phyloP scores from a whole-genome alignment of 2,329 filamentous ascomycete genomes.

The Drechmeria coniospora region DNA sequence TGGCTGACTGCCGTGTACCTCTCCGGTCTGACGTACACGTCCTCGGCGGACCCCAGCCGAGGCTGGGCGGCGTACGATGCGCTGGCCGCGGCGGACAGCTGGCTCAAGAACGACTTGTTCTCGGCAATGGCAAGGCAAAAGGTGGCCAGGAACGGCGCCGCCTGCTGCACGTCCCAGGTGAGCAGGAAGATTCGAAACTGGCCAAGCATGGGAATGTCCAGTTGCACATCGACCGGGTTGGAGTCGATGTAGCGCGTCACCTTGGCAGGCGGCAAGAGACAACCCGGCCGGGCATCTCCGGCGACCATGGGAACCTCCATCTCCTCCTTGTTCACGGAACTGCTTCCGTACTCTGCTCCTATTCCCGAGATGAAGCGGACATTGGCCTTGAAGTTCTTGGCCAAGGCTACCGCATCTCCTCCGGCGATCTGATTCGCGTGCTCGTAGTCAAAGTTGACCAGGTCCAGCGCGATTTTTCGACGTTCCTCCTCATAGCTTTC shows the following conservation, averaged over 20 bases:
- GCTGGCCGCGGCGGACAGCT: constrained; percentile 41
- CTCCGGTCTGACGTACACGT: constrained; percentile 51
- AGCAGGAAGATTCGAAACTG: constrained; percentile 67
- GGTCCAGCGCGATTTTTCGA: constrained; percentile 42
- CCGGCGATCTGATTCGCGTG: constrained; percentile 43
- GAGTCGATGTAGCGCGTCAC: constrained; percentile 63
- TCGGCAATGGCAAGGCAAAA: constrained; percentile 41
- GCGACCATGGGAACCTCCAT: constrained; percentile 23
- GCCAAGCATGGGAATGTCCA: constrained; percentile 62
- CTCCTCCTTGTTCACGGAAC: constrained; percentile 29
- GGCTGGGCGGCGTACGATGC: constrained; percentile 47
- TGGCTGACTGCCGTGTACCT: constrained; percentile 54
- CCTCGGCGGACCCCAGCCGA: constrained; percentile 39
- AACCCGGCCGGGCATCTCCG: constrained; percentile 37
- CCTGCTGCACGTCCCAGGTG: constrained; percentile 42
- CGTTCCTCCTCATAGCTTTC: constrained; percentile 48
- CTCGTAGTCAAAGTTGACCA: constrained; percentile 43
- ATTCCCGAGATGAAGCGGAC: constrained; percentile 60
- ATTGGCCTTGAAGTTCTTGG: constrained; percentile 54
- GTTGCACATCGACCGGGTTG: constrained; percentile 62
- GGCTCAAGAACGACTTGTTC: constrained; percentile 38
- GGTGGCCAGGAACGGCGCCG: constrained; percentile 40
- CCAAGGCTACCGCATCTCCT: constrained; percentile 47
- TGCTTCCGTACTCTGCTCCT: constrained; percentile 44
- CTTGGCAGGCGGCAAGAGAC: constrained; percentile 48